phyloP scores from a whole-genome alignment of 352 stramenopile species.

The Pythium dissotocum region DNA sequence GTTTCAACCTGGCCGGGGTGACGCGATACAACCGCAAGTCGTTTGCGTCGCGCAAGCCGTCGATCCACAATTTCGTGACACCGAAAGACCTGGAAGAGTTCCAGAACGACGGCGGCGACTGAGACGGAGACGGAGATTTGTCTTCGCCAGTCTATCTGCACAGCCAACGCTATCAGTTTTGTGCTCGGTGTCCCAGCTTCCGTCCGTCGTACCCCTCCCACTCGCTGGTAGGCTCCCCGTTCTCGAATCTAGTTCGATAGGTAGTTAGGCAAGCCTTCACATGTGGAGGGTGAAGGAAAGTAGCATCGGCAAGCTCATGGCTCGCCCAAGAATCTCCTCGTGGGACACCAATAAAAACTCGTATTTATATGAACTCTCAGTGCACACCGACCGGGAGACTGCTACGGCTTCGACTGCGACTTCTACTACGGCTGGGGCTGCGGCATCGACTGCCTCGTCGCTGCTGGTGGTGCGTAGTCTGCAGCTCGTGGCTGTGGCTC shows the following conservation, averaged over 20 bases:
- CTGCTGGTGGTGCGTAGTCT: neutral
- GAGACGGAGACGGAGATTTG: slow-evolving; percentile 1
- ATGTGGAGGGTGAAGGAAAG: neutral
- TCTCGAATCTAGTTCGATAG: neutral
- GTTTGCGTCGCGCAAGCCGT: slow-evolving; percentile 29
- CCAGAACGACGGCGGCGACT: slow-evolving; percentile 39
- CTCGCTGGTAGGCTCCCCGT: neutral
- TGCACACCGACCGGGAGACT: neutral
- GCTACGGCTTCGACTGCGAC: neutral
- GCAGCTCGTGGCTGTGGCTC: slow-evolving; percentile 3
- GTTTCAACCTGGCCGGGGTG: slow-evolving; percentile 4
- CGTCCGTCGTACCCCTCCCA: neutral
- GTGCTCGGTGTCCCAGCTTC: neutral
- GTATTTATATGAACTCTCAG: slow-evolving; percentile 5
- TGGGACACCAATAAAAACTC: neutral
- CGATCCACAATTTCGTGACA: slow-evolving; percentile 62
- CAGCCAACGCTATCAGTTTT: neutral
- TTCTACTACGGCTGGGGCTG: neutral
- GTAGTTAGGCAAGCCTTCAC: neutral
- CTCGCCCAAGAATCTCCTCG: neutral
- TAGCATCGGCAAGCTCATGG: neutral
- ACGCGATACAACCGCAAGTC: slow-evolving; percentile 24
- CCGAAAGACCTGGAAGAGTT: slow-evolving; percentile 64
- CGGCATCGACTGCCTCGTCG: neutral
- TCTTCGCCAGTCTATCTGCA: neutral